Evolutionary conservation across 345 rosid genomes (phyloP), one percentile per base, ranked within the genome.

Genomic region (Euphorbia lathyris): DNA sequence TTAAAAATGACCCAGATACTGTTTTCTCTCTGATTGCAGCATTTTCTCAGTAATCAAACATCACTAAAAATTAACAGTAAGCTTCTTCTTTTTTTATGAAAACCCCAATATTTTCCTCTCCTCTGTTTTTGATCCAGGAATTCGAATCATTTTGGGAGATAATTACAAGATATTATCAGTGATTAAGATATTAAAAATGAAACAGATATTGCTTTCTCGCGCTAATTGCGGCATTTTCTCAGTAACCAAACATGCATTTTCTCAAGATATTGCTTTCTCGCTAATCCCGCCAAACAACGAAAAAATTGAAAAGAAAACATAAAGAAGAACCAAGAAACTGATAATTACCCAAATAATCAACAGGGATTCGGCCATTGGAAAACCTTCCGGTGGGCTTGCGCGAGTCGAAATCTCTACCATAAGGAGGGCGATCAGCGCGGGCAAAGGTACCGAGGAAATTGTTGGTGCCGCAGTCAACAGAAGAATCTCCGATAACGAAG

Each of bases 401-500:
- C 30, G 96, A 86, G 34, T 91, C 96, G 56, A 94, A 94, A 82
- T 94, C 98, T 67, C 96, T 84, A 32, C 98, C 98, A 38, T 94
- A 94, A 19, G 96, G 98, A 75, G 81, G 95, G 23, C 85, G 95
- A 73, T 91, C 92, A 0, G 97, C 98, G 27, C 96, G 82, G 23
- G 96, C 97, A 22, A 94, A 79, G n/a, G 98, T 91, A n/a, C 89
- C 97, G 0, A 94, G 88, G 72, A 74, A 91, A 73, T 91, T 94
- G 68, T 90, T 91, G 55, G 88, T 91, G 69, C 97, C 97, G 43
- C 86, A 82, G 66, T 94, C 97, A 0, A 88, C 95, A 0, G 98
- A 88, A 29, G 98, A 94, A 79, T 94, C 96, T 0, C 97, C 97
- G 2, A 90, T 81, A 27, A 91, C 79, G 68, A 94, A 94, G 66